Conservation (phyloP, 257 asterid species). For the Phtheirospermum japonicum region DNA sequence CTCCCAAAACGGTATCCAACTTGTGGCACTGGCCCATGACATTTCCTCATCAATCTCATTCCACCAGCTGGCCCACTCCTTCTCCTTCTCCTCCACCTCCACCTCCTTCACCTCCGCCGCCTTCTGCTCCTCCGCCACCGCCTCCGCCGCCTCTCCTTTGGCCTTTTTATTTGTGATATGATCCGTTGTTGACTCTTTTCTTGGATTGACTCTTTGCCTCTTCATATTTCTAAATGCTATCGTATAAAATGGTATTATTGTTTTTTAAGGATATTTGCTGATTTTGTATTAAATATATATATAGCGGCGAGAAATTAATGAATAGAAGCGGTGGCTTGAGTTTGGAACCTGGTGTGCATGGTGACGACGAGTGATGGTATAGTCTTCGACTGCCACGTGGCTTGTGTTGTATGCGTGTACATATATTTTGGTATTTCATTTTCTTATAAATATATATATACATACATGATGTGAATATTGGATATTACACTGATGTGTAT, state of each 20-base stretch:
- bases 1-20: conserved; percentile 58
- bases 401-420: too few species aligned
- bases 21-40: conserved; percentile 53
- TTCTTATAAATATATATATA: too few species aligned
- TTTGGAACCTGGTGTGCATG: conserved; percentile 22
- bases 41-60: conserved; percentile 37
- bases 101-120: background rate
- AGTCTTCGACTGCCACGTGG: conserved; percentile 22
- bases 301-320: too few species aligned
- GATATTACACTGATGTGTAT: too few species aligned
- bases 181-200: conserved; percentile 1
- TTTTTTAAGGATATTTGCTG: too few species aligned
- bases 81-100: conserved; percentile 23
- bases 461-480: too few species aligned
- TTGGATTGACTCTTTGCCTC: conserved; percentile 33
- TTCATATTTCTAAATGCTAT: conserved; percentile 29
- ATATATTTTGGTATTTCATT: too few species aligned
- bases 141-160: conserved; percentile 6
- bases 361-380: background rate
- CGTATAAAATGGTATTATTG: too few species aligned
- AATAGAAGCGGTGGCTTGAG: conserved; percentile 18
- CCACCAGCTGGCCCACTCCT: conserved; percentile 24
- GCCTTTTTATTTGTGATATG: conserved; percentile 10
- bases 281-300: too few species aligned
- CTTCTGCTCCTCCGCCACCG: too few species aligned